A percentile compares a stretch with the other conserved stretches of the same genome.
Evolutionary conservation across 164 flowering plant genomes (phyloP).

Genomic region (Platanus orientalis): DNA sequence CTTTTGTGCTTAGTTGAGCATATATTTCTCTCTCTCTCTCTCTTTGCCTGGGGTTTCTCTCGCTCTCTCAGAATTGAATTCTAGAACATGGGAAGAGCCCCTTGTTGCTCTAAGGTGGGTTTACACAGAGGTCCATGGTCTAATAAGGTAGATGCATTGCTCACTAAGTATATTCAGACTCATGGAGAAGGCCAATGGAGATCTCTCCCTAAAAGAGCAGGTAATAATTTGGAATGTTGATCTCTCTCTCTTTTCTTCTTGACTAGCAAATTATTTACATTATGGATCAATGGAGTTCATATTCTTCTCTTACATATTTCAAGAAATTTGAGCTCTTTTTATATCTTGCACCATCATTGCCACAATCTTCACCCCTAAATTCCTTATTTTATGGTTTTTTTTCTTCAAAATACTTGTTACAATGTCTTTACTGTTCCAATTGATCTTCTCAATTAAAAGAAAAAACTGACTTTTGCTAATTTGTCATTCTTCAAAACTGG

Average conservation of each 20-base stretch:
- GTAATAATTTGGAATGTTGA: conserved; percentile 18
- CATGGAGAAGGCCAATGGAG: conserved; percentile 71
- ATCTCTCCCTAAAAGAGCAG: conserved; percentile 60
- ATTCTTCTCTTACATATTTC: not conserved
- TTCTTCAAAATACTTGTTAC: too few relatives aligned
- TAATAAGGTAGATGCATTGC: conserved; percentile 51
- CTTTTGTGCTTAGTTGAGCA: not conserved
- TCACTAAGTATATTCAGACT: conserved; percentile 44
- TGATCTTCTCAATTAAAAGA: too few relatives aligned
- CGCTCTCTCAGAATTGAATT: not conserved
- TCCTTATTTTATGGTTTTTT: too few relatives aligned
- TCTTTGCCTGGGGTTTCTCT: not conserved
- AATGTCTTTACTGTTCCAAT: too few relatives aligned
- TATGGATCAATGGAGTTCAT: too few relatives aligned
- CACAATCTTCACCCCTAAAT: too few relatives aligned
- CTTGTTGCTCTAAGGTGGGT: conserved; percentile 61
- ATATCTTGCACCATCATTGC: too few relatives aligned
- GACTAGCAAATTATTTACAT: too few relatives aligned
- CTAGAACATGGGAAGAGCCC: conserved; percentile 59
- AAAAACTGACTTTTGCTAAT: too few relatives aligned
- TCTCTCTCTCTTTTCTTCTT: not conserved
- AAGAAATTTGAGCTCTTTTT: too few relatives aligned
- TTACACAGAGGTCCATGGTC: conserved; percentile 67
- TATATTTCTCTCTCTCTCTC: not conserved
- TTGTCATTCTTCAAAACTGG: not conserved